These are phyloP conservation scores for Daedalea quercina DNA, from an alignment of 768 basidiomycete species.

Conservation along the genomic window DNA sequence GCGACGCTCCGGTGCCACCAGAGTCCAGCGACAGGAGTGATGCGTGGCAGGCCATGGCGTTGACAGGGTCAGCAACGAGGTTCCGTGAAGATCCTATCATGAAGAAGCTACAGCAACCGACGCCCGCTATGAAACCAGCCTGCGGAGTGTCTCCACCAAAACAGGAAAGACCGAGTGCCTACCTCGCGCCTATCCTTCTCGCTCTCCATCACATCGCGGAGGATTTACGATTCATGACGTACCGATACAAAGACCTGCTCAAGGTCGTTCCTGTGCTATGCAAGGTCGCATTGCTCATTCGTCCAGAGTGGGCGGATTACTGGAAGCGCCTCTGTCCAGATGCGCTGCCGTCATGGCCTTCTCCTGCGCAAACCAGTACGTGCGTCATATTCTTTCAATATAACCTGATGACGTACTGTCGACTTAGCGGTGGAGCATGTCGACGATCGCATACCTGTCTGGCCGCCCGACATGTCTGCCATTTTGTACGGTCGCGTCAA, in stretches of 20 bases:
- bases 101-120: conserved; percentile 34
- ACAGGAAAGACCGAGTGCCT: conserved; percentile 28
- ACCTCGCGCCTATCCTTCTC: conserved; percentile 56
- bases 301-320: conserved; percentile 88
- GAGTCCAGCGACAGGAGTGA: conserved; percentile 8
- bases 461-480: conserved; percentile 72
- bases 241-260: conserved; percentile 48
- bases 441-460: conserved; percentile 68
- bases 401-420: background rate
- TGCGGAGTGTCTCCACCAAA: background rate
- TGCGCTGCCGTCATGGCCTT: conserved; percentile 53
- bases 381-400: conserved; percentile 3
- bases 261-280: conserved; percentile 59
- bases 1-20: background rate
- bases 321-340: conserved; percentile 81
- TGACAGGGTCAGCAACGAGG: conserved; percentile 35
- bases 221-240: conserved; percentile 51
- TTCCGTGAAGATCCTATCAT: conserved; percentile 59
- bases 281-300: conserved; percentile 51
- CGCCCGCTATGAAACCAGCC: background rate
- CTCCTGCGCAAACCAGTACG: conserved; percentile 36
- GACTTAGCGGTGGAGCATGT: conserved; percentile 30
- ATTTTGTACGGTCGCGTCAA: conserved; percentile 50
- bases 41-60: conserved; percentile 45
- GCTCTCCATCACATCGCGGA: conserved; percentile 79